phyloP scores from a whole-genome alignment of 2,329 filamentous ascomycete species.

The Pseudocercospora fuligena region DNA sequence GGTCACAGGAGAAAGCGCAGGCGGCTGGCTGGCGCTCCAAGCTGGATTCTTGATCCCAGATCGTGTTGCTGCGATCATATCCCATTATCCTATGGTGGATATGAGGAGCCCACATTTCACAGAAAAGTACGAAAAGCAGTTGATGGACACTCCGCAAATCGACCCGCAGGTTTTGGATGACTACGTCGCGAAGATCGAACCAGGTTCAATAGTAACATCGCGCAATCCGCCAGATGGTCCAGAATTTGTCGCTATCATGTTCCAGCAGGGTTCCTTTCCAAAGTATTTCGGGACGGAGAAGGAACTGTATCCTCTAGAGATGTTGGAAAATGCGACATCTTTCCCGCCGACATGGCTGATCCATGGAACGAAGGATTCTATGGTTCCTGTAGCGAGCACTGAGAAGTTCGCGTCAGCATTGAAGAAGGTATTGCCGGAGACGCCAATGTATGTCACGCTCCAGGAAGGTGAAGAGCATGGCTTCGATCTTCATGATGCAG shows the following conservation, averaged over 20 bases:
- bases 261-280: background rate
- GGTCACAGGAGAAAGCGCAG: constrained; percentile 45
- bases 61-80: constrained; percentile 38
- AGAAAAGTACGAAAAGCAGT: background rate
- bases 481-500: background rate
- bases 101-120: constrained; percentile 21
- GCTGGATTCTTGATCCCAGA: constrained; percentile 26
- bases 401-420: background rate
- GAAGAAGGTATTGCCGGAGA: background rate
- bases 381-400: background rate
- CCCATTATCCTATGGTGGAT: constrained; percentile 43
- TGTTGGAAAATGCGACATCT: background rate
- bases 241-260: background rate
- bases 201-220: background rate
- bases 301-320: background rate
- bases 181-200: background rate
- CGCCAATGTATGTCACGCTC: background rate
- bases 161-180: background rate
- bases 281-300: background rate
- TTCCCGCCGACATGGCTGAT: background rate
- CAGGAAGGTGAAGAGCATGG: background rate
- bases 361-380: background rate
- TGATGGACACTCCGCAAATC: background rate
- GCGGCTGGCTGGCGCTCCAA: constrained; percentile 46
- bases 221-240: background rate